Percentiles rank a stretch among this genome's conserved stretches.
These are phyloP conservation scores for Rhipidocladum racemiflorum DNA, from an alignment of 176 grass and related monocot genomes.

Conservation along the genomic window DNA sequence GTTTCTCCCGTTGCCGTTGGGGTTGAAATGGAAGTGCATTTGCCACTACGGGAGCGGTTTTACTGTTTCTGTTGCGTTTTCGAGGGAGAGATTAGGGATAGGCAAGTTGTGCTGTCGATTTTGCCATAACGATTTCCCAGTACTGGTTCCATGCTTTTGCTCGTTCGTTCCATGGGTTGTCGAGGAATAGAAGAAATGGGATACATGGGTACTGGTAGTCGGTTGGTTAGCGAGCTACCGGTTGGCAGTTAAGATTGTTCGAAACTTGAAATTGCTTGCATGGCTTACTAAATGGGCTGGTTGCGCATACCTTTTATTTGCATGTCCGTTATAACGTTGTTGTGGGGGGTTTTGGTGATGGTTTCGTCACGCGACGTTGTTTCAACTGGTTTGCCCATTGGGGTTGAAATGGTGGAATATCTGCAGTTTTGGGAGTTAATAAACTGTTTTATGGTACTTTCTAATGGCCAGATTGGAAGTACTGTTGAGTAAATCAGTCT, in stretches of 20 bases:
- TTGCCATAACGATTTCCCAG: not conserved
- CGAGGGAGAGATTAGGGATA: not conserved
- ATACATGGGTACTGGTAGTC: no score
- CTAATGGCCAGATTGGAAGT: not conserved
- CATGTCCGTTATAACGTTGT: not conserved
- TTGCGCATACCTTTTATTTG: no score
- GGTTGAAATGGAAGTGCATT: slow-evolving; percentile 35
- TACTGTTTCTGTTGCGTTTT: not conserved
- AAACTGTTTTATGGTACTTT: not conserved
- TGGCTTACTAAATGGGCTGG: not conserved
- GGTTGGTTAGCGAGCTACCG: no score
- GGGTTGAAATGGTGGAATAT: not conserved
- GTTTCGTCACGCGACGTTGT: not conserved
- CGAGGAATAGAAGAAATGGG: not conserved
- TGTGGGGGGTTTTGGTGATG: not conserved
- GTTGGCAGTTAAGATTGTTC: not conserved
- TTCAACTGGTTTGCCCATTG: not conserved
- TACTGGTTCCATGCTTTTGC: not conserved
- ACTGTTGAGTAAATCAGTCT: not conserved
- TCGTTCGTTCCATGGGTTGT: not conserved
- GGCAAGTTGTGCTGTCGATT: not conserved
- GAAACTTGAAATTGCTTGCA: not conserved
- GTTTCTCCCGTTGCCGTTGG: not conserved
- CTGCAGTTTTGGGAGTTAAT: not conserved
- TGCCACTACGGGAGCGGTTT: not conserved